Base-by-base conservation (phyloP, 805 yeast species). In the Tetrapisispora arboricola region DNA sequence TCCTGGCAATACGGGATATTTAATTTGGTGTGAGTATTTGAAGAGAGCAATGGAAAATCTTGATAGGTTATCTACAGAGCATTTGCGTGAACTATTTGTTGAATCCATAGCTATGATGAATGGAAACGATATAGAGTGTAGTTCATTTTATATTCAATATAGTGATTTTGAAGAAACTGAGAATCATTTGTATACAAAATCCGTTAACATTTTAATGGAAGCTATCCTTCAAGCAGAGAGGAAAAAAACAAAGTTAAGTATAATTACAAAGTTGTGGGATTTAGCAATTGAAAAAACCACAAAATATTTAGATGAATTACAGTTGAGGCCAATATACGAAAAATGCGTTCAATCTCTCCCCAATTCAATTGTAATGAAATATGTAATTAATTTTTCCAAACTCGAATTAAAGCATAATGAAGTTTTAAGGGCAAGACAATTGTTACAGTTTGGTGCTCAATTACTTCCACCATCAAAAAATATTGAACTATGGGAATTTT, bases 51-150 rank as follows among this genome's bases (percentile, higher is more conserved):
- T 79, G 25, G 49, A 57, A 12, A 48, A 61, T 10, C 36, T 27
- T 10, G 19, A 30, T 15, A 28, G 45, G 1, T 46, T 72, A 18
- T 59, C 66, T 2, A 42, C 64, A 2, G 86, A 80, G 47, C 61
- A 80, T 45, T 60, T 83, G 6, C 64, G 95, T 28, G 94, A 84
- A 43, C 52, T 82, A 13, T 87, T 84, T 61, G 95, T 85, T 36
- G 75, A 76, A 33, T 72, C 86, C 5, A 49, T 84, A 4, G 66
- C 63, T 4, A 64, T 57, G 1, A 68, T 84, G 46, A 81, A 84
- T 0, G 38, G 60, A 0, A 59, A 68, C 18, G 49, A 44, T 17
- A 42, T 60, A 7, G 54, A 57, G 37, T 65, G 71, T 35, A 71
- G 72, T 42, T 57, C 75, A 0, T 61, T 85, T 0, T 71, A 66